Percentiles rank a stretch among this genome's conserved stretches.
Conservation (phyloP, 2,329 filamentous ascomycete genomes). For the Aspergillus pseudoterreus region DNA sequence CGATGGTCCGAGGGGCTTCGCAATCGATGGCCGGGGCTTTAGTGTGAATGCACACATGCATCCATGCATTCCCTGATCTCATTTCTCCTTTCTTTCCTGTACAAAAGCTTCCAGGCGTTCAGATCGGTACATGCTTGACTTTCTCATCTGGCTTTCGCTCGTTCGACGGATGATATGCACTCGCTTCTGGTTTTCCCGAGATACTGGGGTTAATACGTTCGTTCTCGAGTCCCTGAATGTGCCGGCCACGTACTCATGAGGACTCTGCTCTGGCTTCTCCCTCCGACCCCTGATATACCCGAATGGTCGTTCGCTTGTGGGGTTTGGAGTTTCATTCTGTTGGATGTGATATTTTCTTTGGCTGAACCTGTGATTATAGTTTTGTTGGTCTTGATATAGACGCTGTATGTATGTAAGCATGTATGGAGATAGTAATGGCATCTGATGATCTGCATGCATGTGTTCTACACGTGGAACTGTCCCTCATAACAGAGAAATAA, state of each 20-base stretch:
- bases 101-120: slow-evolving; percentile 5
- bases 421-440: background rate
- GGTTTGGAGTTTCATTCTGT: slow-evolving; percentile 8
- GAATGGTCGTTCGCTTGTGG: background rate
- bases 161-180: slow-evolving; percentile 7
- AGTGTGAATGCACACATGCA: background rate
- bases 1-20: slow-evolving; percentile 84
- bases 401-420: background rate
- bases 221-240: background rate
- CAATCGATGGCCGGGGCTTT: slow-evolving; percentile 57
- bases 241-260: background rate
- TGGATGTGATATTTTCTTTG: slow-evolving; percentile 9
- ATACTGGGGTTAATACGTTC: background rate
- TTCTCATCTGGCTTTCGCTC: background rate
- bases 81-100: slow-evolving; percentile 10
- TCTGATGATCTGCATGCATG: background rate
- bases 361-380: slow-evolving; percentile 7
- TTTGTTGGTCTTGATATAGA: background rate
- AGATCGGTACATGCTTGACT: slow-evolving; percentile 3
- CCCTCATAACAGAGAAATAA: no score
- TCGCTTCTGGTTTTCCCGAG: slow-evolving; percentile 7
- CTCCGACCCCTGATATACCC: no score
- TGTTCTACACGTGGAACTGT: background rate
- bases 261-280: no score
- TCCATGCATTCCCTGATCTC: slow-evolving; percentile 5